Evolutionary conservation across 2,329 filamentous ascomycete genomes (phyloP).

Genomic region (Sporothrix luriei): DNA sequence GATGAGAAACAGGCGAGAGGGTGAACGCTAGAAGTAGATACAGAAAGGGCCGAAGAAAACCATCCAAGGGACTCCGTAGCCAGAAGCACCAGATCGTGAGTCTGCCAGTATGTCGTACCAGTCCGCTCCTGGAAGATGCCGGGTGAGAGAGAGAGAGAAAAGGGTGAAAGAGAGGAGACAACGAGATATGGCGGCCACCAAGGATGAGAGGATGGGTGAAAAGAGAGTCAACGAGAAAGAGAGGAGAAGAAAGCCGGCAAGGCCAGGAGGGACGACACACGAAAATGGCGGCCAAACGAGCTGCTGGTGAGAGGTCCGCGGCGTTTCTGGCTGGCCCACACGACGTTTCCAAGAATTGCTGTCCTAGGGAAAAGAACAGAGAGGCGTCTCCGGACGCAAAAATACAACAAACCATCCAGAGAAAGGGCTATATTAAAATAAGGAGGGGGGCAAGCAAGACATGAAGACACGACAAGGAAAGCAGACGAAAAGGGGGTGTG

Average conservation of each 20-base stretch:
- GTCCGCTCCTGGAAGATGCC: slow-evolving; percentile 24
- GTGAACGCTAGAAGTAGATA: slow-evolving; percentile 4
- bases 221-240: neutral
- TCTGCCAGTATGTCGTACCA: slow-evolving; percentile 4
- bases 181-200: neutral
- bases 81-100: slow-evolving; percentile 23
- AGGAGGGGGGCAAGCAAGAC: neutral
- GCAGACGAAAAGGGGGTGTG: slow-evolving; percentile 33
- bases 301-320: neutral
- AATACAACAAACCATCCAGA: slow-evolving; percentile 8
- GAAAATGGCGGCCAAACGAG: slow-evolving; percentile 17
- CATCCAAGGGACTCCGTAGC: slow-evolving; percentile 22
- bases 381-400: neutral
- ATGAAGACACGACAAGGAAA: neutral
- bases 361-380: neutral
- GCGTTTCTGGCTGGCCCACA: slow-evolving; percentile 31
- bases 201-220: neutral
- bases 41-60: slow-evolving; percentile 5
- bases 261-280: slow-evolving; percentile 24
- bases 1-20: neutral
- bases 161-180: neutral
- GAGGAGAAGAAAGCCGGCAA: slow-evolving; percentile 5
- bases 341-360: slow-evolving; percentile 29
- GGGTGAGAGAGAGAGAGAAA: neutral
- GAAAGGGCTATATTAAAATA: neutral